These are phyloP conservation scores for Handroanthus guayacan DNA, from an alignment of 257 asterid species.

Conservation along the genomic window DNA sequence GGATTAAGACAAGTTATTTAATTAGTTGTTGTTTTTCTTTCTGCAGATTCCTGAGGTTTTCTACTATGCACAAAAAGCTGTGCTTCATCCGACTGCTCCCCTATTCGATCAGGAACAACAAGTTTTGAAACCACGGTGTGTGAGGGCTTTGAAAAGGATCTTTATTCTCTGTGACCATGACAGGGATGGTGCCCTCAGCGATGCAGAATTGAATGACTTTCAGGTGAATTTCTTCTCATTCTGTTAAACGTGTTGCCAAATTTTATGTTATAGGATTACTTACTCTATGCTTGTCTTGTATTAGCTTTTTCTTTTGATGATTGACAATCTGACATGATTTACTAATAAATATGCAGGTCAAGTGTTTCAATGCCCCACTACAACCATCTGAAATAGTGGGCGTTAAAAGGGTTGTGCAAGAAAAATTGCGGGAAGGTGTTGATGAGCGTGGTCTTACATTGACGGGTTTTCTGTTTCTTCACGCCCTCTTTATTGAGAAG, in stretches of 20 bases:
- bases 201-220: constrained; percentile 90
- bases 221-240: constrained; percentile 60
- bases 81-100: constrained; percentile 98
- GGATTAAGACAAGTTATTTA: constrained; percentile 3
- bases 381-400: constrained; percentile 94
- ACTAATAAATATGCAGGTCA: constrained; percentile 60
- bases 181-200: constrained; percentile 98
- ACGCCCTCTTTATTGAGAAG: constrained; percentile 93
- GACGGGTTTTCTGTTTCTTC: constrained; percentile 96
- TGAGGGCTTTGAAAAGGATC: constrained; percentile 92
- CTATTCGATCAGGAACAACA: constrained; percentile 95
- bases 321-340: constrained; percentile 34
- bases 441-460: constrained; percentile 90
- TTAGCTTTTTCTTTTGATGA: constrained; percentile 25
- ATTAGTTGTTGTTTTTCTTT: constrained; percentile 4
- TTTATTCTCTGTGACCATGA: constrained; percentile 93
- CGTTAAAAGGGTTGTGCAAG: constrained; percentile 96
- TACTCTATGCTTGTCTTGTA: neutral
- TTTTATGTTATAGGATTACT: constrained; percentile 20
- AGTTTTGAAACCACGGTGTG: constrained; percentile 87
- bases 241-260: neutral
- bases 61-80: constrained; percentile 93
- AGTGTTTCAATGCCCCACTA: constrained; percentile 93
- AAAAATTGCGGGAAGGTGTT: constrained; percentile 88
- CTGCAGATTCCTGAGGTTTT: constrained; percentile 89